Conservation (phyloP, 371 early-diverging fungal species). For the Cokeromyces recurvatus region DNA sequence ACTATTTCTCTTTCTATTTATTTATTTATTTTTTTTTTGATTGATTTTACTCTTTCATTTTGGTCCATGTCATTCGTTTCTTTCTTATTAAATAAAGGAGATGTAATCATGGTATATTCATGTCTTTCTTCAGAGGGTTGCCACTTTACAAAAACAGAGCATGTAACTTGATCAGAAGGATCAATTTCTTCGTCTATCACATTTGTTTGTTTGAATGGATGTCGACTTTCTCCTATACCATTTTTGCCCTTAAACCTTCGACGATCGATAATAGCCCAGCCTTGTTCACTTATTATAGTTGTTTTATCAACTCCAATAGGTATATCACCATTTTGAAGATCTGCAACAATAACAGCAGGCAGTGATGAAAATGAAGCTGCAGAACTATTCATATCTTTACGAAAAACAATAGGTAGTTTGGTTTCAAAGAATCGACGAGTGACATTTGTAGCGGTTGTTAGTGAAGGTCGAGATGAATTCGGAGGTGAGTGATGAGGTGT, state of each 20-base stretch:
- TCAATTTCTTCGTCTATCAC: slow-evolving; percentile 21
- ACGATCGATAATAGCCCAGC: slow-evolving; percentile 38
- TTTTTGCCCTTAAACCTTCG: slow-evolving; percentile 26
- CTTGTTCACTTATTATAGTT: slow-evolving; percentile 18
- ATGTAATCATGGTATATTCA: slow-evolving; percentile 11
- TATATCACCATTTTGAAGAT: slow-evolving; percentile 37
- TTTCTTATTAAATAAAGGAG: slow-evolving; percentile 7
- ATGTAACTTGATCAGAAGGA: slow-evolving; percentile 31
- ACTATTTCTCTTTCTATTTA: no score
- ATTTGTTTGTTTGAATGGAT: not conserved
- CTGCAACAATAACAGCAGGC: slow-evolving; percentile 38
- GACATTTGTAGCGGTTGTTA: slow-evolving; percentile 21
- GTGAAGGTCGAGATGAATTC: slow-evolving; percentile 22
- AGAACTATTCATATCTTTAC: slow-evolving; percentile 16
- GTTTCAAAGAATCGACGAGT: slow-evolving; percentile 33
- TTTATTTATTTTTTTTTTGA: no score
- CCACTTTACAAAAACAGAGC: slow-evolving; percentile 40
- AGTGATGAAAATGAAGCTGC: slow-evolving; percentile 30
- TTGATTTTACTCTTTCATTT: slow-evolving; percentile 4
- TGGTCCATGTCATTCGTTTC: not conserved
- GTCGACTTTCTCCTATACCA: slow-evolving; percentile 24
- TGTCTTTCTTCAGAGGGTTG: slow-evolving; percentile 1
- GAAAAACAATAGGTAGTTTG: slow-evolving; percentile 33
- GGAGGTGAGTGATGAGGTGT: slow-evolving; percentile 12
- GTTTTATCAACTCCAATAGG: slow-evolving; percentile 14